A percentile compares a stretch with the other conserved stretches of the same genome.
phyloP scores from a whole-genome alignment of 2,329 filamentous ascomycete genomes.

The Pleoardoris graminearum region DNA sequence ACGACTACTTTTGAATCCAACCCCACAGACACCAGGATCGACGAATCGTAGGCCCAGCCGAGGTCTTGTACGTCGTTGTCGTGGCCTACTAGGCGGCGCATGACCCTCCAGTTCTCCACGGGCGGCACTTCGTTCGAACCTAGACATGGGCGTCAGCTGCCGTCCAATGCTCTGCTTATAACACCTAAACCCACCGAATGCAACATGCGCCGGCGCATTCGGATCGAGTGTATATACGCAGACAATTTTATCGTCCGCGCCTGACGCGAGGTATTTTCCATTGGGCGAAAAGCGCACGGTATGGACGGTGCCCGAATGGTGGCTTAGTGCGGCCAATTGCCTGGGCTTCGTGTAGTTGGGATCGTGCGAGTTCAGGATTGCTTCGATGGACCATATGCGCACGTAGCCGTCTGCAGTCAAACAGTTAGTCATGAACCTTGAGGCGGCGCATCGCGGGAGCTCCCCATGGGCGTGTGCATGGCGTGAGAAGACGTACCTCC shows the following conservation, averaged over 20 bases:
- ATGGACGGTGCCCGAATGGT: conserved; percentile 96
- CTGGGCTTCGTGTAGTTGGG: conserved; percentile 74
- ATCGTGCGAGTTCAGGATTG: conserved; percentile 80
- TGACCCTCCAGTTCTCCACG: conserved; percentile 97
- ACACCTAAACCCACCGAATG: conserved; percentile 67
- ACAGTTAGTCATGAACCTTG: conserved; percentile 20
- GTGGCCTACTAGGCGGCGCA: conserved; percentile 89
- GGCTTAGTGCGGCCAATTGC: conserved; percentile 97
- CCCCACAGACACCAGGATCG: conserved; percentile 92
- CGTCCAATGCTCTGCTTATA: neutral
- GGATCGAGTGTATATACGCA: conserved; percentile 93
- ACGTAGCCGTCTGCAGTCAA: conserved; percentile 79
- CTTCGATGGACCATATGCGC: conserved; percentile 95
- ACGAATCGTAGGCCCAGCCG: conserved; percentile 95
- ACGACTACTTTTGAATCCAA: conserved; percentile 97
- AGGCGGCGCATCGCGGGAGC: conserved; percentile 24
- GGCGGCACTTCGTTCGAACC: conserved; percentile 87
- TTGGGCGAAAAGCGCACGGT: conserved; percentile 96
- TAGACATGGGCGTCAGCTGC: conserved; percentile 37
- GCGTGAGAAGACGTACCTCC: conserved; percentile 66
- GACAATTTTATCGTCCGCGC: conserved; percentile 98
- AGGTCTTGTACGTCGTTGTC: conserved; percentile 99
- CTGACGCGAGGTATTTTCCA: conserved; percentile 91
- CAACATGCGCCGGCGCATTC: conserved; percentile 73
- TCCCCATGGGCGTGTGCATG: conserved; percentile 13